A percentile compares a stretch with the other conserved stretches of the same genome.
Evolutionary conservation across 805 yeast species (phyloP).

Genomic region (Diddensiella santjacobensis): DNA sequence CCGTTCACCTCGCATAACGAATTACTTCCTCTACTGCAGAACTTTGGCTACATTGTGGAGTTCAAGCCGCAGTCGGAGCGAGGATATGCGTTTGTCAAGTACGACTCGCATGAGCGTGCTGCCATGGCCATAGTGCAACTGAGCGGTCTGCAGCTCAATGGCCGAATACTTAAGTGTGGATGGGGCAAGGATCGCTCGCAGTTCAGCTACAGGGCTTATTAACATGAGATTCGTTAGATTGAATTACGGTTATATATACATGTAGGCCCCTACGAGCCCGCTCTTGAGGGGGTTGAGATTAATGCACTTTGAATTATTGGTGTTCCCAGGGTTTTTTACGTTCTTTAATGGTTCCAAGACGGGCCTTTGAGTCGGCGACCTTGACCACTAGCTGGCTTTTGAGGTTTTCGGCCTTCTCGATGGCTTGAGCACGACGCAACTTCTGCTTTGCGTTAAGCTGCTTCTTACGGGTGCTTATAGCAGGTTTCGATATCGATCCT

Average conservation of each 20-base stretch:
- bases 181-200: conserved; percentile 62
- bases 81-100: conserved; percentile 86
- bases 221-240: not conserved
- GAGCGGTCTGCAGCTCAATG: conserved; percentile 59
- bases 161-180: conserved; percentile 75
- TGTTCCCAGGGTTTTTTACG: conserved; percentile 20
- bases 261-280: not conserved
- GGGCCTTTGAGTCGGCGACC: conserved; percentile 25
- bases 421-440: conserved; percentile 18
- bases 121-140: conserved; percentile 82
- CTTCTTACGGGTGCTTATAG: conserved; percentile 11
- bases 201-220: not conserved
- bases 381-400: conserved; percentile 29
- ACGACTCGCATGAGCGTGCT: conserved; percentile 83
- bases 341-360: conserved; percentile 24
- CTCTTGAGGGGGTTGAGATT: not conserved
- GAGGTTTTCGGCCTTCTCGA: conserved; percentile 22
- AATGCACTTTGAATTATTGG: no score
- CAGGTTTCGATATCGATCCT: not conserved
- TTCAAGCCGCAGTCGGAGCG: conserved; percentile 75
- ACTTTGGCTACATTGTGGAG: conserved; percentile 78
- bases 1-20: conserved; percentile 72
- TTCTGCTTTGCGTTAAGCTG: conserved; percentile 21
- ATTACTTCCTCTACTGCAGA: conserved; percentile 66
- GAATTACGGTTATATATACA: not conserved